Conservation (phyloP, 257 asterid species). For the Eucommia ulmoides region DNA sequence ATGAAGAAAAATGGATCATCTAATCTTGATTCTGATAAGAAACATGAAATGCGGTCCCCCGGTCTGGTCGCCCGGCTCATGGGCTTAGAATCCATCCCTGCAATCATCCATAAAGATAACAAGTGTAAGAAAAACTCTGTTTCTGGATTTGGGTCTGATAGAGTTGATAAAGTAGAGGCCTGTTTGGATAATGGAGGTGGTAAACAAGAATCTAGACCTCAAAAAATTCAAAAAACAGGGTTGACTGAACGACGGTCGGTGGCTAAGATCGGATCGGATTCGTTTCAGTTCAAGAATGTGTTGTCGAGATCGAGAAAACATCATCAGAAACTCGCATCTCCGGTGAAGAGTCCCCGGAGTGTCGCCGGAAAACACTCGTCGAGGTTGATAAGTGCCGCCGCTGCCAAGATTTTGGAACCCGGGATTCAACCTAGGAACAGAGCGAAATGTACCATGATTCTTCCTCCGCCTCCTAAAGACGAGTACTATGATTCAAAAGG, state of each 20-base stretch:
- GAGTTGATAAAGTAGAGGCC: slow-evolving; percentile 19
- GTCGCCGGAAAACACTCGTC: slow-evolving; percentile 49
- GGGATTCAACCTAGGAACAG: slow-evolving; percentile 49
- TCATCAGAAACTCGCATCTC: slow-evolving; percentile 49
- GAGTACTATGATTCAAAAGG: slow-evolving; percentile 17
- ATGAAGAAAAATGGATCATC: slow-evolving; percentile 11
- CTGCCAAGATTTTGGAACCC: slow-evolving; percentile 77
- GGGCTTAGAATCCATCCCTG: slow-evolving; percentile 92
- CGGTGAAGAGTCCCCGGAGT: slow-evolving; percentile 62
- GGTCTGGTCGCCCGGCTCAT: slow-evolving; percentile 89
- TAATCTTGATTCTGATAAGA: slow-evolving; percentile 17
- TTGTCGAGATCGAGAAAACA: slow-evolving; percentile 54
- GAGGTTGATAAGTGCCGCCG: slow-evolving; percentile 75
- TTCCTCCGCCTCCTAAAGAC: slow-evolving; percentile 10
- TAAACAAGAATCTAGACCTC: slow-evolving; percentile 65
- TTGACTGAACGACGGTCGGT: slow-evolving; percentile 37
- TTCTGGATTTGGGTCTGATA: slow-evolving; percentile 12
- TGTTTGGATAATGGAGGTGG: slow-evolving; percentile 33
- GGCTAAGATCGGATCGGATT: slow-evolving; percentile 45
- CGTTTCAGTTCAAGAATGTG: slow-evolving; percentile 49
- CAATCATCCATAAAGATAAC: slow-evolving; percentile 28
- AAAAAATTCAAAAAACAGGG: slow-evolving; percentile 75
- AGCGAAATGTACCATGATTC: slow-evolving; percentile 16
- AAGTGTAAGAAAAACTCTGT: slow-evolving; percentile 27
- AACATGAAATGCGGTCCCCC: slow-evolving; percentile 49